Percentiles rank a stretch among this genome's conserved stretches.
Evolutionary conservation across 2,329 filamentous ascomycete species (phyloP).

Genomic region (Grosmannia clavigera): DNA sequence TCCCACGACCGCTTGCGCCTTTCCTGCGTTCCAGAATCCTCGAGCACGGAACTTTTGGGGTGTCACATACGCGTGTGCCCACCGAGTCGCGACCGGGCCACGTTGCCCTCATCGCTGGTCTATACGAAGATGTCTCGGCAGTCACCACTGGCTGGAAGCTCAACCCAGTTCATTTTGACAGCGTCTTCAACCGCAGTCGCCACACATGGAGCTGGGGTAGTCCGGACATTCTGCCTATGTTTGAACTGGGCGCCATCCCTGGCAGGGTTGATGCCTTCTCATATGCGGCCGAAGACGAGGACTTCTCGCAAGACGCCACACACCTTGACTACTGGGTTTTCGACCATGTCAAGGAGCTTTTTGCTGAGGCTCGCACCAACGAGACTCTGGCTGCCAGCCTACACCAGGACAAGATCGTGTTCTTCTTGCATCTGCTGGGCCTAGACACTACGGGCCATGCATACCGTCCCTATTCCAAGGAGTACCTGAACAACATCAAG

Average conservation of each 20-base stretch:
- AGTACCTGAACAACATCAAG: constrained; percentile 91
- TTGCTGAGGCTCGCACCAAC: constrained; percentile 68
- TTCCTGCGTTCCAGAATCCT: constrained; percentile 84
- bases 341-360: constrained; percentile 79
- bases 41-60: constrained; percentile 85
- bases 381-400: constrained; percentile 59
- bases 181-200: constrained; percentile 89
- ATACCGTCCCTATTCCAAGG: constrained; percentile 83
- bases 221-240: constrained; percentile 96
- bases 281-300: constrained; percentile 76
- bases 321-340: constrained; percentile 91
- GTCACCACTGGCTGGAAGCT: constrained; percentile 98
- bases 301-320: constrained; percentile 74
- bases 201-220: constrained; percentile 99
- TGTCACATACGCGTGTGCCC: constrained; percentile 91
- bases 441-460: constrained; percentile 82
- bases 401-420: constrained; percentile 76
- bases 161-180: constrained; percentile 97
- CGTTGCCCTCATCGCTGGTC: constrained; percentile 87
- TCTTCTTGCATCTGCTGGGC: constrained; percentile 88
- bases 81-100: constrained; percentile 95
- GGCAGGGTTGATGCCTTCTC: constrained; percentile 78
- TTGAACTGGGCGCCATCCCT: constrained; percentile 79
- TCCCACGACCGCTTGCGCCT: constrained; percentile 71
- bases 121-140: constrained; percentile 96